phyloP scores from a whole-genome alignment of 2,329 filamentous ascomycete species.

The Alternaria angustiovoidea region DNA sequence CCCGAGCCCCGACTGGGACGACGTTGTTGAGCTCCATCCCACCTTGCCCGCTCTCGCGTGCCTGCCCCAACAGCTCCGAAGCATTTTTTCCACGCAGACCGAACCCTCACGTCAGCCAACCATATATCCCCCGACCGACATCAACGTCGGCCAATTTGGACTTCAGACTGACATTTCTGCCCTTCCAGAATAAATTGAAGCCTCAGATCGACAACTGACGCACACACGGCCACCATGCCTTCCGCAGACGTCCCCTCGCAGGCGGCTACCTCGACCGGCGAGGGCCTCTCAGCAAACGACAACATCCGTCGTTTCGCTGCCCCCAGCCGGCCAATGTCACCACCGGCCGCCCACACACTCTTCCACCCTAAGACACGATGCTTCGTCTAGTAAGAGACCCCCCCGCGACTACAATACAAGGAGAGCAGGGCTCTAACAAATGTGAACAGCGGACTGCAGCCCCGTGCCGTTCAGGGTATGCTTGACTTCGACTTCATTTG shows the following conservation, averaged over 20 bases:
- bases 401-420: constrained; percentile 13
- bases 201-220: constrained; percentile 26
- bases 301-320: constrained; percentile 97
- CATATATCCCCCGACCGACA: constrained; percentile 8
- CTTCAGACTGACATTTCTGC: constrained; percentile 25
- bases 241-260: constrained; percentile 47
- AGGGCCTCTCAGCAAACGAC: constrained; percentile 81
- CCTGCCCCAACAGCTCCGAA: constrained; percentile 27
- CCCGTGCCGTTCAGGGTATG: constrained; percentile 71
- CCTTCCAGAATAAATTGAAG: constrained; percentile 17
- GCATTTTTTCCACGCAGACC: constrained; percentile 31
- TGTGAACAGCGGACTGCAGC: constrained; percentile 80
- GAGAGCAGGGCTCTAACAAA: constrained; percentile 29
- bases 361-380: constrained; percentile 99
- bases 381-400: constrained; percentile 83
- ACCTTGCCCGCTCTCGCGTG: constrained; percentile 23
- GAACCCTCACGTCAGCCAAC: constrained; percentile 40
- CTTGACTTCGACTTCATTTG: constrained; percentile 99
- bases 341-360: constrained; percentile 84
- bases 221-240: constrained; percentile 53
- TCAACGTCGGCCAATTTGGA: constrained; percentile 4
- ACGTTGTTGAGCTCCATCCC: constrained; percentile 17
- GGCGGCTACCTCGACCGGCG: constrained; percentile 38
- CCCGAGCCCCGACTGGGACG: constrained; percentile 7
- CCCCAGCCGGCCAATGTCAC: constrained; percentile 90